Base-by-base conservation (phyloP, 179 eudicot species). In the Spergularia azorica region DNA sequence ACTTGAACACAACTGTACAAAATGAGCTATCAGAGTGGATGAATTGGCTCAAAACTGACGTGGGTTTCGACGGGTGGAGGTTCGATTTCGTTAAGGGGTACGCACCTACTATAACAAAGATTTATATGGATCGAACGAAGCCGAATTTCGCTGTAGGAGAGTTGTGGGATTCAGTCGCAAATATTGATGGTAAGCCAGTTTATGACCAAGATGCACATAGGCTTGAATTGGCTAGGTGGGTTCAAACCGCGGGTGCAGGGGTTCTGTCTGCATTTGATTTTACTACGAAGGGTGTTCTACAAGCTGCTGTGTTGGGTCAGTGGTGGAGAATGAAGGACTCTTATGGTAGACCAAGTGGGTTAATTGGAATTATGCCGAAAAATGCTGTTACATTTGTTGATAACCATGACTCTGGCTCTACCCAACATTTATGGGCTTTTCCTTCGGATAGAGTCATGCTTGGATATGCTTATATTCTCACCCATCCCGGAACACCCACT, bases 391-490 rank as follows among this genome's bases (percentile, higher is more conserved):
- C 81, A 21, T 78, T 79, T 17, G 76, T 92, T 0, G 95, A 92
- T 70, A 92, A 92, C 71, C 97, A 92, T 51, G 97, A 92, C 63
- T 90, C 97, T 1, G 91, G 91, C n/a, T 90, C 92, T 5, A 85
- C 89, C 8, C 95, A 90, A 76, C 72, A 65, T 32, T 63, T 78
- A 46, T 72, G 81, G 81, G 12, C 76, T 43, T 92, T 90, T 62
- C 97, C 95, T 0, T 60, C 83, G 5, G 89, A 87, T 54, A 90
- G 89, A 85, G 91, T 92, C 32, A 89, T 89, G 86, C 86, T 41
- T 46, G 97, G 97, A 78, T 92, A 92, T 81, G 95, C 89, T 14
- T 79, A 73, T 51, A 79, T 79, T 51, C 77, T 79, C 15, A 79
- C 81, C n/a, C 81, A 79, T 67, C 81, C 81, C 5, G 81, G 81